Percentiles rank a stretch among this genome's conserved stretches.
Evolutionary conservation across 176 grass and related monocot genomes (phyloP).

Genomic region (Ensete glaucum): DNA sequence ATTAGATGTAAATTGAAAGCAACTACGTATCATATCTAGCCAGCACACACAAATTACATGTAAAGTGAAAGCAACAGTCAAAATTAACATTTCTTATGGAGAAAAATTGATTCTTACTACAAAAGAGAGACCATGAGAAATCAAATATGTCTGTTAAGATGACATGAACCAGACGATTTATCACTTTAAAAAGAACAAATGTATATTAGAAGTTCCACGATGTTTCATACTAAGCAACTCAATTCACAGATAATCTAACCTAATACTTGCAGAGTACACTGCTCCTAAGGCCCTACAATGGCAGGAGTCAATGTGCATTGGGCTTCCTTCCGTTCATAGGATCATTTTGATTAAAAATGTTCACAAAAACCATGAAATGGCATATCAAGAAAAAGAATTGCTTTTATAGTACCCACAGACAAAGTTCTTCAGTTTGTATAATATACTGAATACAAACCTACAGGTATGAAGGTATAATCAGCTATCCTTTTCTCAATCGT

Average conservation of each 20-base stretch:
- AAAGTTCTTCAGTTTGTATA: neutral
- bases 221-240: neutral
- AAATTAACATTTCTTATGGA: neutral
- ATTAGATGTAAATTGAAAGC: neutral
- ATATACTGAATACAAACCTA: slow-evolving; percentile 37
- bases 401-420: neutral
- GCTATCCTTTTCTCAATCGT: slow-evolving; percentile 93
- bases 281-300: too few species aligned
- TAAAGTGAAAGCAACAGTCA: neutral
- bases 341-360: too few species aligned
- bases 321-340: too few species aligned
- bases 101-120: neutral
- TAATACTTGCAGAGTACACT: neutral
- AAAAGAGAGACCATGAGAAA: neutral
- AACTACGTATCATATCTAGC: neutral
- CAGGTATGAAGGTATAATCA: slow-evolving; percentile 92
- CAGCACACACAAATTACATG: neutral
- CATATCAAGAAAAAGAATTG: neutral
- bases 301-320: too few species aligned
- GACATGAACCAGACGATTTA: neutral
- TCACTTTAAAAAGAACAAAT: neutral
- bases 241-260: neutral
- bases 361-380: neutral
- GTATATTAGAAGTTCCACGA: neutral
- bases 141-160: neutral